phyloP scores from a whole-genome alignment of 2,329 filamentous ascomycete genomes.

The Zopfia rhizophila region DNA sequence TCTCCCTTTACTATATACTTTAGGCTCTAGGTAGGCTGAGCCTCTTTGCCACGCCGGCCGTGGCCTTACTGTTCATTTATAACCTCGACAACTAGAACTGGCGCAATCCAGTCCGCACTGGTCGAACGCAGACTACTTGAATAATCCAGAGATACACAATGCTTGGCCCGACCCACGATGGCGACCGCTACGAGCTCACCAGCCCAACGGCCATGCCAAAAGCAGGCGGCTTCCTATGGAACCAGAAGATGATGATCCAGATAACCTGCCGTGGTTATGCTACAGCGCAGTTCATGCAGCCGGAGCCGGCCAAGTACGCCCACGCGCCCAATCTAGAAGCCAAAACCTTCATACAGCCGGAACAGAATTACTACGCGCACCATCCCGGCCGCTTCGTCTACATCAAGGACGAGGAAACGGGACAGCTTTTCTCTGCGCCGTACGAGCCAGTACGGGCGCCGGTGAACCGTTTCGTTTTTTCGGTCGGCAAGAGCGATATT shows the following conservation, averaged over 20 bases:
- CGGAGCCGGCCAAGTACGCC: constrained; percentile 69
- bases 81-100: too few species aligned
- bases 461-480: constrained; percentile 63
- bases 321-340: constrained; percentile 68
- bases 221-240: constrained; percentile 68
- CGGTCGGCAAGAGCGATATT: constrained; percentile 65
- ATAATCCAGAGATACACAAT: too few species aligned
- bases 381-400: constrained; percentile 70
- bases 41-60: too few species aligned
- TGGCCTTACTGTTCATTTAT: too few species aligned
- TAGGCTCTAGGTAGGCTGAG: too few species aligned
- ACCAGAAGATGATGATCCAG: constrained; percentile 71
- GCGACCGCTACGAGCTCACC: constrained; percentile 65
- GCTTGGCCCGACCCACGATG: constrained; percentile 57
- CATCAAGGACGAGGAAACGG: constrained; percentile 65
- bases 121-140: too few species aligned
- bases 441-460: constrained; percentile 65
- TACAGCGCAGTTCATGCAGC: constrained; percentile 69
- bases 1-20: too few species aligned
- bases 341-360: constrained; percentile 70
- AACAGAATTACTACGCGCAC: constrained; percentile 68
- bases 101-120: too few species aligned
- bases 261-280: constrained; percentile 69
- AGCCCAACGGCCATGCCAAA: constrained; percentile 67
- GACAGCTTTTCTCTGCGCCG: constrained; percentile 64